Percentiles rank a stretch among this genome's conserved stretches.
These are phyloP conservation scores for Rusavskia elegans DNA, from an alignment of 495 filamentous ascomycete genomes.

Conservation along the genomic window DNA sequence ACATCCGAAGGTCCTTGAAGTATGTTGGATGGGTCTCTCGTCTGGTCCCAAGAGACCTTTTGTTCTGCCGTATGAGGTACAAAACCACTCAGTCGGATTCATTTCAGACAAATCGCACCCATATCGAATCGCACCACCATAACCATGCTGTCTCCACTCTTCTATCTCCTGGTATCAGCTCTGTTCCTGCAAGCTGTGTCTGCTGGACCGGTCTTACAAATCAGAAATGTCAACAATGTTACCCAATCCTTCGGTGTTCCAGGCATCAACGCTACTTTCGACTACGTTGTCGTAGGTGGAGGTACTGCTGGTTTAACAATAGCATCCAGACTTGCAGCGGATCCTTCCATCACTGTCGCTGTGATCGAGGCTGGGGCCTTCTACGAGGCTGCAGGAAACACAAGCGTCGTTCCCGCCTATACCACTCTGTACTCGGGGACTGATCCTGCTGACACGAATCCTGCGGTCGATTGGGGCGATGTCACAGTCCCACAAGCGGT, in stretches of 20 bases:
- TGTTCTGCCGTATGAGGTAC: no score
- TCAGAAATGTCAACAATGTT: not conserved
- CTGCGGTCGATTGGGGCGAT: conserved; percentile 34
- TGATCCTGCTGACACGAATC: conserved; percentile 14
- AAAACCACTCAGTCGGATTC: no score
- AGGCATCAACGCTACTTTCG: conserved; percentile 21
- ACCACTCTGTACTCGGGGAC: conserved; percentile 20
- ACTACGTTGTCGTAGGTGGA: conserved; percentile 38
- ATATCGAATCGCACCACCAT: not conserved
- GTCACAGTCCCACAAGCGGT: conserved; percentile 19
- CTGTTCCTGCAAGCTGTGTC: not conserved
- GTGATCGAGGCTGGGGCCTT: conserved; percentile 44
- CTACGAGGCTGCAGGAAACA: conserved; percentile 33
- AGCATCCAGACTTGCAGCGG: conserved; percentile 27
- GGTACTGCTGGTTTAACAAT: conserved; percentile 34
- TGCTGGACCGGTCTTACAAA: not conserved
- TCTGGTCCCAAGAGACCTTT: no score
- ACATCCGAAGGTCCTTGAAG: no score
- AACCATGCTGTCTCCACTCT: not conserved
- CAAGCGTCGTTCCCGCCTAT: conserved; percentile 27
- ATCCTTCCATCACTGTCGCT: conserved; percentile 19
- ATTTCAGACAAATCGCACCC: no score
- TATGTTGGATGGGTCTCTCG: no score
- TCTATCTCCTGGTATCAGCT: not conserved
- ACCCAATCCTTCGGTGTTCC: conserved; percentile 8